Percentiles rank a stretch among this genome's conserved stretches.
Conservation (phyloP, 352 stramenopile species). For the Pythium grandisporangium region DNA sequence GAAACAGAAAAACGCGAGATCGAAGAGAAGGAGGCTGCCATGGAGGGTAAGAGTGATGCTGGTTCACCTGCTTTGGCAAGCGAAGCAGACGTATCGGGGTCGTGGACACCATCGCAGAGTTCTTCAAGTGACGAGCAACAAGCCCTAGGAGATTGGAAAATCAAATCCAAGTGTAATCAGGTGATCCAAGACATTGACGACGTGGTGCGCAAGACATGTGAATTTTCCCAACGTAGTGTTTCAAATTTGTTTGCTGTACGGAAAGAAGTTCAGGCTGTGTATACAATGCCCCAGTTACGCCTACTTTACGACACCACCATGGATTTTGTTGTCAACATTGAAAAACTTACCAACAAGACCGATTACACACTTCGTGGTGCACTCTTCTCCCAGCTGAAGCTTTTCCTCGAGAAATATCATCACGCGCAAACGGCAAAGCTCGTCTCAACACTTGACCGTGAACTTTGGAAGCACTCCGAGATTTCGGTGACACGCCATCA, state of each 20-base stretch:
- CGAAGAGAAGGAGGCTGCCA: slow-evolving; percentile 2
- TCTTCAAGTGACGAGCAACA: slow-evolving; percentile 34
- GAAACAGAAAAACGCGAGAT: slow-evolving; percentile 25
- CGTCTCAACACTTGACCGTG: slow-evolving; percentile 91
- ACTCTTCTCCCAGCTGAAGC: slow-evolving; percentile 91
- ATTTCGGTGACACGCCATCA: slow-evolving; percentile 87
- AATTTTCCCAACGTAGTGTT: slow-evolving; percentile 82
- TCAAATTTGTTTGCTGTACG: slow-evolving; percentile 81
- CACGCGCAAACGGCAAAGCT: slow-evolving; percentile 88
- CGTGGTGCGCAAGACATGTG: slow-evolving; percentile 75
- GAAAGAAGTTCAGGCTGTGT: slow-evolving; percentile 81
- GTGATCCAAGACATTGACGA: slow-evolving; percentile 83
- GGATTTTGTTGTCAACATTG: slow-evolving; percentile 88
- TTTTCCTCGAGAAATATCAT: slow-evolving; percentile 94
- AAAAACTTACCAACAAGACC: slow-evolving; percentile 87
- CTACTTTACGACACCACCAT: slow-evolving; percentile 93
- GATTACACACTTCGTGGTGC: slow-evolving; percentile 89
- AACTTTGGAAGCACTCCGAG: slow-evolving; percentile 92
- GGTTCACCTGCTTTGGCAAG: not conserved
- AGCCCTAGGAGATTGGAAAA: slow-evolving; percentile 63
- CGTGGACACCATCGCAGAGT: slow-evolving; percentile 36
- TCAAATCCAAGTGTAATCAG: slow-evolving; percentile 54
- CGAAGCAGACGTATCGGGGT: not conserved
- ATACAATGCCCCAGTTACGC: slow-evolving; percentile 90
- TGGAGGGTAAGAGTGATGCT: not conserved